Conservation (phyloP, 176 grass and related monocot species). For the Aegilops sharonensis region DNA sequence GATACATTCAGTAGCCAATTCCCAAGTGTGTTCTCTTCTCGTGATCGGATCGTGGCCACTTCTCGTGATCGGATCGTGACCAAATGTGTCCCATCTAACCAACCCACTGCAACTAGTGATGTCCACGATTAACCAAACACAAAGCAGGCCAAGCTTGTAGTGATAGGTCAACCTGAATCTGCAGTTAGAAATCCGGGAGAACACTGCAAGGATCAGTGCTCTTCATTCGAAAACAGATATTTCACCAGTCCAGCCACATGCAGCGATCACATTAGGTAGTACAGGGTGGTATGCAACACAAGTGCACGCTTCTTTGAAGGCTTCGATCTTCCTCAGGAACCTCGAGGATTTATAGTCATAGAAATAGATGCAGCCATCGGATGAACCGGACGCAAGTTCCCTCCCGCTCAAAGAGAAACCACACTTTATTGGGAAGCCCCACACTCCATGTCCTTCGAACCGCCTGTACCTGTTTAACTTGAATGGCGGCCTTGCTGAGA, state of each 20-base stretch:
- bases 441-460: conserved; percentile 84
- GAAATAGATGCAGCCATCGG: conserved; percentile 74
- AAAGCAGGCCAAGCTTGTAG: background rate
- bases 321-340: conserved; percentile 55
- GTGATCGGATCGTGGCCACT: too few species aligned
- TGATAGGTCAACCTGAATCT: background rate
- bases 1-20: background rate
- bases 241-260: conserved; percentile 86
- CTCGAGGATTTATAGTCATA: conserved; percentile 59
- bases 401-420: conserved; percentile 61
- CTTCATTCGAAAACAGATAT: conserved; percentile 68
- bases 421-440: conserved; percentile 82
- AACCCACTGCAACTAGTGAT: background rate
- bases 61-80: too few species aligned
- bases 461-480: conserved; percentile 78
- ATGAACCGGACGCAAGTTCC: conserved; percentile 78
- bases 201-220: background rate
- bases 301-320: conserved; percentile 71
- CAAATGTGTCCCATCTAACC: background rate
- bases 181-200: background rate
- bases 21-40: background rate
- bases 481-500: conserved; percentile 63
- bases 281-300: conserved; percentile 70
- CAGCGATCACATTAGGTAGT: conserved; percentile 63
- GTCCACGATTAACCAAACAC: background rate